These are phyloP conservation scores for Articulospora tetracladia DNA, from an alignment of 495 filamentous ascomycete genomes.

Conservation along the genomic window DNA sequence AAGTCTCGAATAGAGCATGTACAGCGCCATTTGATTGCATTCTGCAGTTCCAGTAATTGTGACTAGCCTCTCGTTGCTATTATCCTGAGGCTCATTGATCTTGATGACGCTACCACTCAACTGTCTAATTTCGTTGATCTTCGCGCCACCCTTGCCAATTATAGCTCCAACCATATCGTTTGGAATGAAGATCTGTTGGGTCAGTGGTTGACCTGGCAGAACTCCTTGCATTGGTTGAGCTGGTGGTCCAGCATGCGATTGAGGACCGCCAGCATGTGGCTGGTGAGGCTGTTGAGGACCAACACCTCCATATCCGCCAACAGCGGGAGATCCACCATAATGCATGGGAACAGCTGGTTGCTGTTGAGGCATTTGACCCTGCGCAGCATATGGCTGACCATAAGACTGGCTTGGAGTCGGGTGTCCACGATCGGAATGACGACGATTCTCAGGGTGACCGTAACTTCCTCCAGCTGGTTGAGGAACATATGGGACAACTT, in stretches of 20 bases:
- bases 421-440: conserved; percentile 57
- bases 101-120: conserved; percentile 98
- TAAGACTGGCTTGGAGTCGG: conserved; percentile 57
- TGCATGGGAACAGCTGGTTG: conserved; percentile 68
- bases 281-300: conserved; percentile 75
- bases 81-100: conserved; percentile 99
- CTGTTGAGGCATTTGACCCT: conserved; percentile 54
- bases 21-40: conserved; percentile 98
- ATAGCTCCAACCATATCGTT: conserved; percentile 99
- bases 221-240: conserved; percentile 69
- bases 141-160: conserved; percentile 96
- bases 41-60: conserved; percentile 97
- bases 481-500: conserved; percentile 92
- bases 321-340: conserved; percentile 64
- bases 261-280: conserved; percentile 50
- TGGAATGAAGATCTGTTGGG: conserved; percentile 97
- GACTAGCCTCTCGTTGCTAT: conserved; percentile 95
- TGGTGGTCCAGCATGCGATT: conserved; percentile 53
- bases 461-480: conserved; percentile 89
- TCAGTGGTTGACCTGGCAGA: conserved; percentile 82
- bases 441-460: conserved; percentile 84
- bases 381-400: conserved; percentile 59
- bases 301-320: conserved; percentile 62
- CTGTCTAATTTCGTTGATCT: conserved; percentile 98
- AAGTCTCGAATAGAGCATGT: conserved; percentile 96